These are phyloP conservation scores for Irpex lacteus DNA, from an alignment of 1,284 basidiomycete species.

Conservation along the genomic window DNA sequence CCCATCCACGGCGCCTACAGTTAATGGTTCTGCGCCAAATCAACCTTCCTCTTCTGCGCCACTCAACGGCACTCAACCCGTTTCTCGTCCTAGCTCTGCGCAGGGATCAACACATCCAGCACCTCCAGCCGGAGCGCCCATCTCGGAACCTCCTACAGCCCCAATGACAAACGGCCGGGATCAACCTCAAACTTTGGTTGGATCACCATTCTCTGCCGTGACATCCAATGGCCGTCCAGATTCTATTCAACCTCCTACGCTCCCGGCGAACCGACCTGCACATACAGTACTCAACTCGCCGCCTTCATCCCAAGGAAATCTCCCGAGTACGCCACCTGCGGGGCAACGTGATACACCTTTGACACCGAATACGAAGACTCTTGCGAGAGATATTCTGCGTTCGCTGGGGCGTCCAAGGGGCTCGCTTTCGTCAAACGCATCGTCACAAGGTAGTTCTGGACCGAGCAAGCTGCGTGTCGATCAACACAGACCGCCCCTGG, in stretches of 20 bases:
- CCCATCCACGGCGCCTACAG: neutral
- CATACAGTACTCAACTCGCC: neutral
- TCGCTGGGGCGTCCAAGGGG: slow-evolving; percentile 32
- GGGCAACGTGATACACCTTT: slow-evolving; percentile 28
- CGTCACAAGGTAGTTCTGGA: neutral
- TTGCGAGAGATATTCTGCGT: slow-evolving; percentile 42
- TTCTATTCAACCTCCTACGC: neutral
- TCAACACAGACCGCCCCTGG: neutral
- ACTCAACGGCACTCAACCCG: neutral
- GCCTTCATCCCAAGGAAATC: neutral
- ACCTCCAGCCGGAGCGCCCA: neutral
- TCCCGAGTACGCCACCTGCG: slow-evolving; percentile 4
- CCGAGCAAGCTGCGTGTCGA: neutral
- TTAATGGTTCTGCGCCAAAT: neutral
- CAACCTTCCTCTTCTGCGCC: neutral
- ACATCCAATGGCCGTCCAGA: neutral
- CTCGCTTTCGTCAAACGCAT: neutral
- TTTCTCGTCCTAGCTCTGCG: neutral
- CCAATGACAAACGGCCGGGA: neutral
- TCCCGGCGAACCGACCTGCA: neutral
- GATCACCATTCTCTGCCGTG: neutral
- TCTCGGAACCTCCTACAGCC: neutral
- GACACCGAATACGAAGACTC: slow-evolving; percentile 34
- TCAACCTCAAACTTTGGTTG: neutral
- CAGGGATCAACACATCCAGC: neutral